Base-by-base conservation (phyloP, 768 basidiomycete species). In the Exidia glandulosa region DNA sequence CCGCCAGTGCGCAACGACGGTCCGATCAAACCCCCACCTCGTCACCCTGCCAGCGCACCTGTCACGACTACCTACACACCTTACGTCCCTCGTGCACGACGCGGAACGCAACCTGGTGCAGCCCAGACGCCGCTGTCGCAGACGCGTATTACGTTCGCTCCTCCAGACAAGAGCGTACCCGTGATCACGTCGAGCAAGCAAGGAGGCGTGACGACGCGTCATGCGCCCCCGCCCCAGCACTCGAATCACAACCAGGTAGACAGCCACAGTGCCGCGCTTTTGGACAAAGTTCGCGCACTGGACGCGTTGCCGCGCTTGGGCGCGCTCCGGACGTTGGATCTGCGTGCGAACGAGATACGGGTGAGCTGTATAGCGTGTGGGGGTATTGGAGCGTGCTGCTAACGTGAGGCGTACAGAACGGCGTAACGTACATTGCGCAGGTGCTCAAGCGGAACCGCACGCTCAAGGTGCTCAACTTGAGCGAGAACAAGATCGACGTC, bases 381-480 rank as follows among this genome's bases (percentile, higher is more conserved):
- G 32, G 56, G 30, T 14, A 25, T 52, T 6, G 29, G 10, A 30
- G n/a, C 7, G 55, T 37, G 12, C 50, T 33, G 16, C 31, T 33
- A 10, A 12, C 25, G 27, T 0, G n/a, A n/a, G n/a, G n/a, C n/a
- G n/a, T n/a, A n/a, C n/a, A n/a, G n/a, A 10, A 7, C n/a, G 94
- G 95, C 0, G 86, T 97, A 34, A 83, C 81, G 0, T 97, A 96
- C 67, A 82, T 98, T 55, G 87, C 94, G 0, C 94, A 98, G 72
- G 95, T 98, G 0, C 76, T 98, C 63, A 98, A 98, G 69, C 86
- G 95, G 36, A 98, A 99, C 71, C 78, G 94, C 48, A 97, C 95
- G 2, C 76, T 98, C 48, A 96, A 95, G 72, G 86, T 97, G 4
- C 78, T 97, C 29, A 98, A 97, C 70, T 74, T 98, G 57, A 87